Percentiles rank a stretch among this genome's conserved stretches.
Conservation (phyloP, 371 early-diverging fungal species). For the Encephalitozoon hellem region DNA sequence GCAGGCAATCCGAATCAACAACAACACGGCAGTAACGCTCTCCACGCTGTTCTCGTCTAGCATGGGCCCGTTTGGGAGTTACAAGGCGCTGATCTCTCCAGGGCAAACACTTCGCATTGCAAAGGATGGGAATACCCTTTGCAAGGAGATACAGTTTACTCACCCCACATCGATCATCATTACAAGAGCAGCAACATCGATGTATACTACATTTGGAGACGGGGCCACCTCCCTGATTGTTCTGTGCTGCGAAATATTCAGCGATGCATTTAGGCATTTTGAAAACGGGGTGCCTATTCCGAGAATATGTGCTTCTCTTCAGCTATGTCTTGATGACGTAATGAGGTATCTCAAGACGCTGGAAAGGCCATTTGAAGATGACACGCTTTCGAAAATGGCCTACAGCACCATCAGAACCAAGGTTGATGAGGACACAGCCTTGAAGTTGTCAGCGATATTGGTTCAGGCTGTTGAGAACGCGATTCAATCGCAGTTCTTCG, state of each 20-base stretch:
- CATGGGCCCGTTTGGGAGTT: constrained; percentile 94
- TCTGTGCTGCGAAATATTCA: constrained; percentile 84
- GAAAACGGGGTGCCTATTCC: constrained; percentile 91
- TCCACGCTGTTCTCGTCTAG: constrained; percentile 84
- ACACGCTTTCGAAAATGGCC: constrained; percentile 76
- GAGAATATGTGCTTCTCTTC: constrained; percentile 84
- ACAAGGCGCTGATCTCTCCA: constrained; percentile 71
- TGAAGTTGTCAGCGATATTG: constrained; percentile 79
- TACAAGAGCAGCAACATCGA: constrained; percentile 90
- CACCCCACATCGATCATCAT: constrained; percentile 98
- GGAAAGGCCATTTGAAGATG: constrained; percentile 73
- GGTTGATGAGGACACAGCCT: constrained; percentile 75
- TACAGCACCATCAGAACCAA: constrained; percentile 89
- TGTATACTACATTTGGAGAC: constrained; percentile 94
- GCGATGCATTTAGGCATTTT: constrained; percentile 82
- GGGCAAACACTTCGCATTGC: constrained; percentile 69
- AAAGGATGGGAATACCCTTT: constrained; percentile 61
- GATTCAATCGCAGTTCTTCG: constrained; percentile 69
- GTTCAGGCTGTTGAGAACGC: constrained; percentile 86
- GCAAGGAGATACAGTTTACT: constrained; percentile 90
- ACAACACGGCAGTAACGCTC: constrained; percentile 83
- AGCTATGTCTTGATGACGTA: constrained; percentile 69
- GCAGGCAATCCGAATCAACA: constrained; percentile 90
- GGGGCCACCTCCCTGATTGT: constrained; percentile 93
- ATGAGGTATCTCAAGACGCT: constrained; percentile 73